Evolutionary conservation across 208 protist genomes (phyloP).

Genomic region (Lotmaria passim): DNA sequence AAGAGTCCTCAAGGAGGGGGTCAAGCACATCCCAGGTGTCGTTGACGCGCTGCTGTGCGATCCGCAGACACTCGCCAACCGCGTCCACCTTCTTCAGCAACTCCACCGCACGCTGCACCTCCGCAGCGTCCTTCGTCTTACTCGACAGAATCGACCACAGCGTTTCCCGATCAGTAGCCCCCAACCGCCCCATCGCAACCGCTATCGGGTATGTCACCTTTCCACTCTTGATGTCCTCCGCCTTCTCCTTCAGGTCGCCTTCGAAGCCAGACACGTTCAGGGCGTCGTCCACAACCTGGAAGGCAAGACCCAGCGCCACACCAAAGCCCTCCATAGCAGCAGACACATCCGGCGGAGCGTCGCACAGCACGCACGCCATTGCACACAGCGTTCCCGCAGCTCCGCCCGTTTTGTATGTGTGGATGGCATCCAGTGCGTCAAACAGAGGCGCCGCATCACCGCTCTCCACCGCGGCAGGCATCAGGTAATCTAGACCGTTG

Average conservation of each 20-base stretch:
- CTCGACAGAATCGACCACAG: constrained; percentile 47
- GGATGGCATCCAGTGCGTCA: constrained; percentile 50
- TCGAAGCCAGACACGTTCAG: constrained; percentile 52
- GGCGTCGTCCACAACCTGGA: constrained; percentile 77
- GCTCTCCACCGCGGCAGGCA: constrained; percentile 52
- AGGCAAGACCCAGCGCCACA: constrained; percentile 52
- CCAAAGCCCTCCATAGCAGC: constrained; percentile 52
- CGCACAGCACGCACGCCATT: constrained; percentile 60
- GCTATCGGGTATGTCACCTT: constrained; percentile 76
- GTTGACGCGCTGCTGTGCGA: constrained; percentile 41
- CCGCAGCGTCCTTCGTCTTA: constrained; percentile 20
- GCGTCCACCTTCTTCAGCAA: constrained; percentile 39
- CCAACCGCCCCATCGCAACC: constrained; percentile 47
- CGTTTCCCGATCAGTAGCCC: constrained; percentile 26
- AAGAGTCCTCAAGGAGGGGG: constrained; percentile 42
- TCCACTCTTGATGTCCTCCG: constrained; percentile 53
- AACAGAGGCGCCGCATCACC: constrained; percentile 41
- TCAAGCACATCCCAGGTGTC: constrained; percentile 50
- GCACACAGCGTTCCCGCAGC: constrained; percentile 41
- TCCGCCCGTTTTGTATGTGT: constrained; percentile 67
- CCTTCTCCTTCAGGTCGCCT: constrained; percentile 40
- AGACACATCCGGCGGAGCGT: constrained; percentile 31
- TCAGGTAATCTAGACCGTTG: constrained; percentile 52
- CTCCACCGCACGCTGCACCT: constrained; percentile 33
- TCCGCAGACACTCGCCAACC: constrained; percentile 36